Evolutionary conservation across 495 filamentous ascomycete species (phyloP), one percentile per base, ranked within the genome.

Genomic region (Pyrenula aspistea): DNA sequence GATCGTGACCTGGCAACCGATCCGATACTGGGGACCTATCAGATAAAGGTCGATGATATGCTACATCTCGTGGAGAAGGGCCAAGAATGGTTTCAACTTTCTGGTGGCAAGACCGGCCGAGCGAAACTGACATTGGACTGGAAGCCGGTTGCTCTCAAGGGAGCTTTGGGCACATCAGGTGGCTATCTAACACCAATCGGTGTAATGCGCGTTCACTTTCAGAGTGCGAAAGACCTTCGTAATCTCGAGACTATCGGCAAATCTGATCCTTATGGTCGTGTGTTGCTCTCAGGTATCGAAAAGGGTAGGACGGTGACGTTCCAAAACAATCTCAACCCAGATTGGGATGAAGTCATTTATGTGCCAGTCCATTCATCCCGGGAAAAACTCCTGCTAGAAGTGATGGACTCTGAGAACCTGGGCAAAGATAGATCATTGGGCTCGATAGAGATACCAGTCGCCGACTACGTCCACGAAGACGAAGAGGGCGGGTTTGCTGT

Each of bases 171-270:
- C 57, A 42, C 31, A 42, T 85, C 86, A 53, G 87, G 91, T 57
- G 94, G 94, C 25, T 99, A 97, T 67, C 71, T 91, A 54, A 91
- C 89, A 3, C 93, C 93, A 1, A 87, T 97, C 55, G 93, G 93
- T 65, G 91, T 97, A 47, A 84, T 97, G 82, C 83, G 93, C 57
- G 73, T 99, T 60, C 91, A 99, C 66, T 95, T 97, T 75, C 83
- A 87, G 72, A 82, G 78, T 55, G 93, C 87, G 24, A 79, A 77
- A 51, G 77, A 89, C 55, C 79, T 99, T 21, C 88, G 90, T 51
- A 99, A 99, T 67, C 72, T 96, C 54, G 93, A 99, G 65, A 86
- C 88, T 49, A 81, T 99, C 72, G 94, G 93, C 69, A 96, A 96
- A 71, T 96, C 92, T 11, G 93, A 99, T 67, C 88, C 93, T 0